Conservation (phyloP, 192 early-diverging fungal species). For the Entomortierella parvispora region DNA sequence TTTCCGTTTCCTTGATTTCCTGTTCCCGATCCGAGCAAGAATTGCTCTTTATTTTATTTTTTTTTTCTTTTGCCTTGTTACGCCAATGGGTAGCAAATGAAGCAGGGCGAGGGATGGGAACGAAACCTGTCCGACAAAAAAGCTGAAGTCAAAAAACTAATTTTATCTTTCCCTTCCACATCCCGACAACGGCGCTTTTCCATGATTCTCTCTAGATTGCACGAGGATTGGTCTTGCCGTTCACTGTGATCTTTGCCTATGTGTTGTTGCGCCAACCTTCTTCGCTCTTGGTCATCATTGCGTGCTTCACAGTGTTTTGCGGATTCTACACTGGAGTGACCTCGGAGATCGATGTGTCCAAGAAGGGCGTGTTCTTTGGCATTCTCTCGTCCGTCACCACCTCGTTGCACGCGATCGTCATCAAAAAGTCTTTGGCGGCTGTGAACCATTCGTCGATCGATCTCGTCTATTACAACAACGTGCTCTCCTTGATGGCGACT, state of each 20-base stretch:
- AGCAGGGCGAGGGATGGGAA: background rate
- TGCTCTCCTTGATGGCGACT: slow-evolving; percentile 54
- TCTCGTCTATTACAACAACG: slow-evolving; percentile 71
- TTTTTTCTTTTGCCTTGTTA: background rate
- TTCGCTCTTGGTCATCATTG: slow-evolving; percentile 34
- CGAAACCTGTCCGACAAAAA: too few species aligned
- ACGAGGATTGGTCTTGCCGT: slow-evolving; percentile 64
- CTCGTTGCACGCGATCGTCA: slow-evolving; percentile 70
- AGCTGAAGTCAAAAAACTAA: too few species aligned
- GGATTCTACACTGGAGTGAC: slow-evolving; percentile 65
- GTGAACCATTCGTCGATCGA: slow-evolving; percentile 64
- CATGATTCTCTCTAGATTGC: slow-evolving; percentile 53
- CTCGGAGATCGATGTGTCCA: slow-evolving; percentile 32
- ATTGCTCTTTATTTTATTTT: background rate
- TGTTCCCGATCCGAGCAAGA: too few species aligned
- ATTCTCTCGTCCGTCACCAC: slow-evolving; percentile 62
- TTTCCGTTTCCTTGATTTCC: too few species aligned
- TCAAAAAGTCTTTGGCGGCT: slow-evolving; percentile 57
- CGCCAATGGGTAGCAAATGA: background rate
- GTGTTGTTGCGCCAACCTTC: slow-evolving; percentile 52
- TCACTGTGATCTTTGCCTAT: slow-evolving; percentile 61
- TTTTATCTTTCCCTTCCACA: too few species aligned
- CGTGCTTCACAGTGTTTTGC: slow-evolving; percentile 59
- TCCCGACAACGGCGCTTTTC: background rate
- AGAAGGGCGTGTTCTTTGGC: slow-evolving; percentile 60